These are phyloP conservation scores for Cladosporium colombiae DNA, from an alignment of 2,329 filamentous ascomycete species.

Conservation along the genomic window DNA sequence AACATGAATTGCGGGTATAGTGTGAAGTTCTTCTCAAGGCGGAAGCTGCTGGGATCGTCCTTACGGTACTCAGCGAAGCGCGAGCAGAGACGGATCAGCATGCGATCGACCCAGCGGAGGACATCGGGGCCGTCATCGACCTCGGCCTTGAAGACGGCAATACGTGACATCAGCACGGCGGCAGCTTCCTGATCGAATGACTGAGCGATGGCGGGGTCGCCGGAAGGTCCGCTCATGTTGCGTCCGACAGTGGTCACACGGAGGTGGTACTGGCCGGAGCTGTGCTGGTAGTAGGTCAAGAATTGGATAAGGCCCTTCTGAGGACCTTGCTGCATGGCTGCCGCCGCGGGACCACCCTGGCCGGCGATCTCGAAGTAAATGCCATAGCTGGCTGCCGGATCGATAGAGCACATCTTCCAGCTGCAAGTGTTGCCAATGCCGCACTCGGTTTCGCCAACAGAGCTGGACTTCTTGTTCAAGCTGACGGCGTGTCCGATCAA, in stretches of 20 bases:
- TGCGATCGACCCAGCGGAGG: conserved; percentile 94
- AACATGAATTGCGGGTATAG: conserved; percentile 99
- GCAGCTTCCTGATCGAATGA: conserved; percentile 98
- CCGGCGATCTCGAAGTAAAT: conserved; percentile 97
- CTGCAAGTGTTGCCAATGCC: conserved; percentile 98
- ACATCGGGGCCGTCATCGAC: conserved; percentile 99
- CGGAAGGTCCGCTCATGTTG: conserved; percentile 87
- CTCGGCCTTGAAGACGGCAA: conserved; percentile 98
- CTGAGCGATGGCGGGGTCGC: conserved; percentile 91
- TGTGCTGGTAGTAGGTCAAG: conserved; percentile 97
- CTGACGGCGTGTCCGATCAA: conserved; percentile 96
- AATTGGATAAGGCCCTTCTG: conserved; percentile 98
- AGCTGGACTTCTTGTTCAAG: conserved; percentile 95
- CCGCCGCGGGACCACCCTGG: conserved; percentile 74
- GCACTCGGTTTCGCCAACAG: conserved; percentile 95
- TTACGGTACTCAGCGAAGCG: conserved; percentile 97
- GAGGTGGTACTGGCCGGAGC: conserved; percentile 92
- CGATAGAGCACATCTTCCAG: conserved; percentile 99
- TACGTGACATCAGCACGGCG: conserved; percentile 97
- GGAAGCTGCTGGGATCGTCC: conserved; percentile 95
- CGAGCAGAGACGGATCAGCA: conserved; percentile 95
- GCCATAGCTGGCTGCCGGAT: conserved; percentile 89
- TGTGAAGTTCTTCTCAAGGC: conserved; percentile 97
- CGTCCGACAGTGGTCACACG: conserved; percentile 92
- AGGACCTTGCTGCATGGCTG: conserved; percentile 77